A percentile compares a stretch with the other conserved stretches of the same genome.
phyloP scores from a whole-genome alignment of 306 rosid species.

The Glycine latifolia region DNA sequence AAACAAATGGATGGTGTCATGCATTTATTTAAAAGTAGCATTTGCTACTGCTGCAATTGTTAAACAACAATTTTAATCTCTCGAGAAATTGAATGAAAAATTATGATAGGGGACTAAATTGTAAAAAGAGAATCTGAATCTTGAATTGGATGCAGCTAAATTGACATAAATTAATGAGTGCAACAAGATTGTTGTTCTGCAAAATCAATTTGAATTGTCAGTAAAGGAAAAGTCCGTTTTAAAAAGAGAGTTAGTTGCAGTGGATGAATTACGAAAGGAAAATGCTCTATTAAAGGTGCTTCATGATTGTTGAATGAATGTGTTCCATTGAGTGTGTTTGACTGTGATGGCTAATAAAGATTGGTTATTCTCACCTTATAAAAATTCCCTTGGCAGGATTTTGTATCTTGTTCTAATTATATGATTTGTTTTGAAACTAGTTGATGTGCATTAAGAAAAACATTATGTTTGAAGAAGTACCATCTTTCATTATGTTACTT shows the following conservation, averaged over 20 bases:
- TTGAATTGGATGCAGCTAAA: slow-evolving; percentile 90
- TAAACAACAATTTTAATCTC: too few relatives aligned
- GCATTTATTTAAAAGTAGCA: too few relatives aligned
- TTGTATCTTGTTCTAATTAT: neutral
- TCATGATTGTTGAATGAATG: slow-evolving; percentile 9
- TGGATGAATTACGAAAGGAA: slow-evolving; percentile 81
- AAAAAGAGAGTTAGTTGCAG: slow-evolving; percentile 73
- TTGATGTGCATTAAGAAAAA: slow-evolving; percentile 8
- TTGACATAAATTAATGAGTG: slow-evolving; percentile 89
- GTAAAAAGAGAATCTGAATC: slow-evolving; percentile 45
- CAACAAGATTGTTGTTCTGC: slow-evolving; percentile 90
- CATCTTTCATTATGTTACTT: slow-evolving; percentile 11
- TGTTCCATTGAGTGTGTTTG: slow-evolving; percentile 34
- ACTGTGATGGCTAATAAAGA: slow-evolving; percentile 9
- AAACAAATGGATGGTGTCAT: too few relatives aligned
- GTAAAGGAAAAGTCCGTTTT: slow-evolving; percentile 78
- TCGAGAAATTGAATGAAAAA: too few relatives aligned
- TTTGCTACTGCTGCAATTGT: too few relatives aligned
- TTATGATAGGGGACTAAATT: too few relatives aligned
- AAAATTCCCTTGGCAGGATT: slow-evolving; percentile 16
- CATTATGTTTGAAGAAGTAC: slow-evolving; percentile 7
- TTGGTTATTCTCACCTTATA: slow-evolving; percentile 3
- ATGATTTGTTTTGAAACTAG: slow-evolving; percentile 6
- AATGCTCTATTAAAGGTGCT: slow-evolving; percentile 78
- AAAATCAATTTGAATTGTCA: slow-evolving; percentile 83